A percentile compares a stretch with the other conserved stretches of the same genome.
Evolutionary conservation across 2,329 filamentous ascomycete species (phyloP).

Genomic region (Chlorencoelia australis): DNA sequence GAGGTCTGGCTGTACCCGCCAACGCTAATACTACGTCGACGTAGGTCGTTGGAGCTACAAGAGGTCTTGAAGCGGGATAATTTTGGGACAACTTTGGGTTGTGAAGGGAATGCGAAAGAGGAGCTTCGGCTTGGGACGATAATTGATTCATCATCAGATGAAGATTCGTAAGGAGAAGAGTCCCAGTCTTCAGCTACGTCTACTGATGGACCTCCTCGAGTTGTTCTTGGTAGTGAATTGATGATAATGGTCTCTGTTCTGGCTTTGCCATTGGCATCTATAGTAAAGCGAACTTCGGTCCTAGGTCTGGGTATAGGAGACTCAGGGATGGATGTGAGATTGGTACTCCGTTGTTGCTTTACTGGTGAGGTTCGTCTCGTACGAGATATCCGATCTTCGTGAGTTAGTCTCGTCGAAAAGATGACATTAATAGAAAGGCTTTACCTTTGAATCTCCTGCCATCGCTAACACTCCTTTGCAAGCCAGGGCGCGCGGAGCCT

Average conservation of each 20-base stretch:
- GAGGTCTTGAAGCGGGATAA: constrained; percentile 19
- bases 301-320: constrained; percentile 32
- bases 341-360: constrained; percentile 38
- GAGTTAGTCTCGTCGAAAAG: too few relatives aligned
- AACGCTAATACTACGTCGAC: constrained; percentile 17
- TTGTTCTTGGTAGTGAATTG: constrained; percentile 15
- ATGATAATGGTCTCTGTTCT: constrained; percentile 24
- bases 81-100: constrained; percentile 16
- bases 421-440: too few relatives aligned
- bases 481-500: constrained; percentile 18
- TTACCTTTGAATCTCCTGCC: constrained; percentile 16
- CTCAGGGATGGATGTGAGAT: constrained; percentile 50
- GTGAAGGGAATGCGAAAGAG: constrained; percentile 35
- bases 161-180: constrained; percentile 40
- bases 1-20: constrained; percentile 24
- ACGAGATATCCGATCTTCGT: too few relatives aligned
- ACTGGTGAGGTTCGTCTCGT: constrained; percentile 35
- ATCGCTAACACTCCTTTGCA: constrained; percentile 24
- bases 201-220: constrained; percentile 12
- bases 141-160: constrained; percentile 54
- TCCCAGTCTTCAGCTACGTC: constrained; percentile 30
- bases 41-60: constrained; percentile 7
- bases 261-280: constrained; percentile 48
- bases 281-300: constrained; percentile 51
- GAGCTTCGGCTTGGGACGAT: constrained; percentile 51